Evolutionary conservation across 345 rosid genomes (phyloP), one percentile per base, ranked within the genome.

Genomic region (Aurinia saxatilis): DNA sequence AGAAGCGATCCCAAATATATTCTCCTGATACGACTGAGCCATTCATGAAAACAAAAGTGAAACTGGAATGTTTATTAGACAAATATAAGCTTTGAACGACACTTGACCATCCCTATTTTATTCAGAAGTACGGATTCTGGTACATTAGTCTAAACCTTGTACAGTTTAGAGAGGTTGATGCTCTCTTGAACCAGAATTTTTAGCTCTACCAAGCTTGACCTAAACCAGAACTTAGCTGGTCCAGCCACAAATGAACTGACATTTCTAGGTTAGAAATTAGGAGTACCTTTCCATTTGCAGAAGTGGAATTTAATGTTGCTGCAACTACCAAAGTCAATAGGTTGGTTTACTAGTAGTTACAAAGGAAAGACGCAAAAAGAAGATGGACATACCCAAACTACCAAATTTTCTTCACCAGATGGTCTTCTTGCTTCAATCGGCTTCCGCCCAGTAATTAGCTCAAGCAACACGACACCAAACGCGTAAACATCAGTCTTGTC

Each of bases 401-500:
- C 88, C 74, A 92, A 78, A 72, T 89, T 92, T 84, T 92, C 93
- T 84, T 89, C 95, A 64, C 95, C 96, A 25, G 81, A 50, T 27
- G 88, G 82, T 75, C 91, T 80, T 57, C 63, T 83, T 50, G 83
- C 81, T 77, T 92, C 98, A 63, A 87, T 87, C 23, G 98, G 98
- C 63, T 89, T 89, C 57, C 95, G 82, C 35, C 95, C 95, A 0
- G 96, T 85, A 48, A 92, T 60, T 60, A 92, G 71, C 75, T 92
- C 98, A 78, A 92, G 71, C 25, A 92, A 77, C 63, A 92, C 93
- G 8, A 92, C 98, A 39, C 98, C 98, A 44, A 83, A 92, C 45
- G 96, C 98, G 74, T 87, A 92, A 63, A 92, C 95, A 77, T 92
- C 96, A 0, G 95, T 92, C 78, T 87, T 92, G 71, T 84, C 84